Conservation (phyloP, 345 rosid genomes). For the Pistacia atlantica region DNA sequence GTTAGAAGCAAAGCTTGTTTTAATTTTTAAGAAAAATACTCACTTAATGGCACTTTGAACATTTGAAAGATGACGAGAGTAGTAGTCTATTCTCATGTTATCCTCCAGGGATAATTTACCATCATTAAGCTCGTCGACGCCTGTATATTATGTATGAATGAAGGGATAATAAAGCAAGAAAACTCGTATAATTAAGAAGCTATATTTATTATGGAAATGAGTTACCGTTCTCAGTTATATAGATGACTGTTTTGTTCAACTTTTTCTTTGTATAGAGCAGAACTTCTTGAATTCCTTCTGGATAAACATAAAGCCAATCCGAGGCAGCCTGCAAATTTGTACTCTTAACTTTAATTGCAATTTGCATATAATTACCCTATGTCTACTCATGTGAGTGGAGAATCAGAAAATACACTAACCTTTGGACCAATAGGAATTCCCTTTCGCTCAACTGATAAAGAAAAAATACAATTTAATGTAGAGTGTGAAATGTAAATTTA, state of each 20-base stretch:
- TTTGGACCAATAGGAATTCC: conserved; percentile 48
- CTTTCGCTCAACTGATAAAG: conserved; percentile 32
- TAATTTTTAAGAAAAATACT: not conserved
- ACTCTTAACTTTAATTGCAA: too few relatives aligned
- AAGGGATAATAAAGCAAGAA: too few relatives aligned
- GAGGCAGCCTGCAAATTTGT: conserved; percentile 23
- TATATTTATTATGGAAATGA: too few relatives aligned
- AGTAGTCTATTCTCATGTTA: conserved; percentile 28
- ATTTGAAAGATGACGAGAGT: conserved; percentile 27
- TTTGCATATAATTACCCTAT: too few relatives aligned
- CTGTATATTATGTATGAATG: not conserved
- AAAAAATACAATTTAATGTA: too few relatives aligned
- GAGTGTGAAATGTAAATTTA: too few relatives aligned
- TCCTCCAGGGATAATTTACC: conserved; percentile 25
- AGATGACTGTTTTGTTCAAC: conserved; percentile 29
- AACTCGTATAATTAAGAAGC: too few relatives aligned
- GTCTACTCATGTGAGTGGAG: too few relatives aligned
- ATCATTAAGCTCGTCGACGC: conserved; percentile 24
- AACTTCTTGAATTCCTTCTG: conserved; percentile 33
- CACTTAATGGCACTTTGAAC: conserved; percentile 29
- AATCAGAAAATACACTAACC: conserved; percentile 26
- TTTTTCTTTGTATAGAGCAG: conserved; percentile 33
- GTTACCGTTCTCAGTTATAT: conserved; percentile 41
- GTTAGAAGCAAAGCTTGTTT: too few relatives aligned
- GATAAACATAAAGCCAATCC: conserved; percentile 37